Base-by-base conservation (phyloP, 108 stramenopile species). In the Asterionellopsis glacialis region DNA sequence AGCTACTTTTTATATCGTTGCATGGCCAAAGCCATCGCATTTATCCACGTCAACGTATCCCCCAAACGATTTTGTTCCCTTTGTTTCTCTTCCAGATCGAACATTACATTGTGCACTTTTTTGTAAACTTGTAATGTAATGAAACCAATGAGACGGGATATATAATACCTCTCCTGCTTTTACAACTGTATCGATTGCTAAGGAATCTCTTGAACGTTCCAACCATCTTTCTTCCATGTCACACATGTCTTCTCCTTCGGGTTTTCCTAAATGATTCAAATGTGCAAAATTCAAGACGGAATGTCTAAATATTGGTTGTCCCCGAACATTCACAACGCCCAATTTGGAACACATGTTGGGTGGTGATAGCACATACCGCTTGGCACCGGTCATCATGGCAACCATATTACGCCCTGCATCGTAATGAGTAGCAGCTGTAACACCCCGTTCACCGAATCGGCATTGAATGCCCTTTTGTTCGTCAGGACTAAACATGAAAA, bases 381-480 rank as follows among this genome's bases (percentile, higher is more conserved):
- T 98, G 11, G 88, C 91, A 11, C 97, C 97, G 12, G 75, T 85
- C 19, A 98, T 64, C 95, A 98, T 98, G 41, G 85, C 85, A 25
- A 98, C 68, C 90, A 96, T 93, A 57, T 98, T 98, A 19, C 84
- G 69, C 0, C 95, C 95, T 14, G 70, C 77, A 67, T 98, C 97
- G 74, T 90, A 96, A 64, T 98, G 97, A n/a, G 87, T 84, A 44
- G 94, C 97, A 12, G 97, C 95, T 53, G 93, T 93, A 42, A 94
- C 88, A 33, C 95, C 95, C 18, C 90, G 79, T 52, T 87, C 79
- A 45, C 86, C 90, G 70, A 94, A 86, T 11, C 90, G 76, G 51
- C 90, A 95, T 63, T 95, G 93, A 42, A 90, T 88, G 19, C 93
- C 93, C 76, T 90, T 91, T 72, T 88, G 83, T 41, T 61, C 63